Percentiles rank a stretch among this genome's conserved stretches.
Evolutionary conservation across 148 eudicot genomes (phyloP).

Genomic region (Amaranthus palmeri): DNA sequence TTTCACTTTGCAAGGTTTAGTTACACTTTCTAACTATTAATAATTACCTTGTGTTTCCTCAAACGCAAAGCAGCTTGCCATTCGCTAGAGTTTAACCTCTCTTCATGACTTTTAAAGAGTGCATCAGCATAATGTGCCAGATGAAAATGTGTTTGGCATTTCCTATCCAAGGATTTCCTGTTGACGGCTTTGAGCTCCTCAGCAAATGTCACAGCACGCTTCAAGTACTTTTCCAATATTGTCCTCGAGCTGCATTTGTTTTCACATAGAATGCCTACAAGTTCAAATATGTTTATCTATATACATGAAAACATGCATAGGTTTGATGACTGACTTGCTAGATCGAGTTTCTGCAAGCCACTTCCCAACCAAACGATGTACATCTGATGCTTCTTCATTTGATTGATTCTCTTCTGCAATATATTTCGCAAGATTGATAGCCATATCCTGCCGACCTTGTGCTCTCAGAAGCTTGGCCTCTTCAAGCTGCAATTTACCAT

Average conservation of each 20-base stretch:
- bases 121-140: constrained; percentile 98
- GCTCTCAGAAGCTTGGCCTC: constrained; percentile 94
- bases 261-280: constrained; percentile 9
- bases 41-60: constrained; percentile 82
- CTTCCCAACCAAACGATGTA: constrained; percentile 89
- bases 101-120: constrained; percentile 80
- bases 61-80: constrained; percentile 97
- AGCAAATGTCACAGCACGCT: constrained; percentile 72
- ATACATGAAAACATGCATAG: neutral
- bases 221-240: constrained; percentile 84
- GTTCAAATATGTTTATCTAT: neutral
- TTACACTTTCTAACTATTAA: constrained; percentile 12
- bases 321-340: constrained; percentile 66
- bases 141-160: constrained; percentile 87
- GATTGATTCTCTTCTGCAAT: constrained; percentile 56
- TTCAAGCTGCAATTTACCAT: constrained; percentile 59
- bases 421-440: constrained; percentile 83
- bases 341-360: constrained; percentile 97
- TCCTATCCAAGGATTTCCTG: constrained; percentile 47
- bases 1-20: neutral
- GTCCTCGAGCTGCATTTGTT: constrained; percentile 82
- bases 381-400: constrained; percentile 70
- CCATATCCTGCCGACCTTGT: constrained; percentile 92
- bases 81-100: constrained; percentile 80
- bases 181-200: constrained; percentile 43